Base-by-base conservation (phyloP, 257 asterid genomes). In the Scutellaria galericulata region DNA sequence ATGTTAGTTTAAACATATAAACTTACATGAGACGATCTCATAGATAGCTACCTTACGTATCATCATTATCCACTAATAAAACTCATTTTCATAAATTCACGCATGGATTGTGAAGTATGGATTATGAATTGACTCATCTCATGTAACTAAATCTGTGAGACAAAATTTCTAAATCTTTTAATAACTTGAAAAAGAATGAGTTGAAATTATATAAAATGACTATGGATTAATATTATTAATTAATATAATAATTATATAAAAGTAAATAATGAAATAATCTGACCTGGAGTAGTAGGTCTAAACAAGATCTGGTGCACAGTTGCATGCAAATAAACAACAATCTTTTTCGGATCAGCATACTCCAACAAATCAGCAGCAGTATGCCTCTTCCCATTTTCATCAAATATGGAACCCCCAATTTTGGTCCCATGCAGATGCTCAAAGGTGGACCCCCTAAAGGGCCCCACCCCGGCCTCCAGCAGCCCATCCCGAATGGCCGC, bases 291-390 rank as follows among this genome's bases (percentile, higher is more conserved):
- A 1, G 75, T 56, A 27, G 31, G 6, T 20, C 9, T 58, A 82
- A 93, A 82, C 51, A 90, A 12, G 77, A 93, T 81, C 62, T 75
- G 86, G 2, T 87, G 72, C 1, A 75, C 97, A 0, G 85, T 81
- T 0, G 98, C 96, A 27, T 83, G 83, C 75, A 93, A 75, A 67
- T 75, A 75, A 31, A 93, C 85, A 1, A 65, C 71, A 18, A 89
- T 85, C 0, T 63, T 83, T 0, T 57, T 10, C 0, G 88, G 82
- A 71, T 79, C 70, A 46, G 96, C 98, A 7, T 90, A 90, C 71
- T 90, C 96, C 20, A 93, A 69, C 9, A 93, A 78, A 80, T 93
- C 97, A 0, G 98, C 97, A 5, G 97, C 92, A 1, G 93, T 87
- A 66, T 93, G 98, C 35, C 98, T 75, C 9, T 71, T 35, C 7